Percentiles rank a stretch among this genome's conserved stretches.
These are phyloP conservation scores for Sporothrix luriei DNA, from an alignment of 2,329 filamentous ascomycete genomes.

Conservation along the genomic window DNA sequence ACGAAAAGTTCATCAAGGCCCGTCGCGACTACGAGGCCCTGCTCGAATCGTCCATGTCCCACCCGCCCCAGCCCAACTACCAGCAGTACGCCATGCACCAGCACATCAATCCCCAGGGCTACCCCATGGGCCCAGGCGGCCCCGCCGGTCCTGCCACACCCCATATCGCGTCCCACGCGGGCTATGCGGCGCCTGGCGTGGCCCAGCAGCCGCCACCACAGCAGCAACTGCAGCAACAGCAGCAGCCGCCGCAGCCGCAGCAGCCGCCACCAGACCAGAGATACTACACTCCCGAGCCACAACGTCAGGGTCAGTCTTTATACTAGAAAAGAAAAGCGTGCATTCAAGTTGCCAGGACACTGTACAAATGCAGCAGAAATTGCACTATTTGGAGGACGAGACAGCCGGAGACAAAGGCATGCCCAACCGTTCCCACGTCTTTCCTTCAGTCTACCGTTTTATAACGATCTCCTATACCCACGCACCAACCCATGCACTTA, in stretches of 20 bases:
- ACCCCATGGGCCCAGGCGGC: slow-evolving; percentile 46
- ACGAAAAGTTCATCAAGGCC: slow-evolving; percentile 99
- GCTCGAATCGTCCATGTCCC: slow-evolving; percentile 95
- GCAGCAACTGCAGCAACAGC: slow-evolving; percentile 31
- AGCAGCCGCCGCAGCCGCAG: neutral
- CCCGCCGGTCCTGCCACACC: slow-evolving; percentile 36
- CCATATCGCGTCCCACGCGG: slow-evolving; percentile 39
- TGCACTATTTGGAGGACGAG: neutral
- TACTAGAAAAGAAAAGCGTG: slow-evolving; percentile 20
- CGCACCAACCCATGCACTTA: neutral
- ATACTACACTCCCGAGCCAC: slow-evolving; percentile 67
- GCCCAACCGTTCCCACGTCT: neutral
- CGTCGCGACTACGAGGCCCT: slow-evolving; percentile 93
- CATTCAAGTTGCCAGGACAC: neutral
- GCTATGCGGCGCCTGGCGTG: slow-evolving; percentile 48
- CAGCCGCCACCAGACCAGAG: slow-evolving; percentile 56
- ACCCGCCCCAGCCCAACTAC: slow-evolving; percentile 79
- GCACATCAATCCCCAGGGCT: slow-evolving; percentile 51
- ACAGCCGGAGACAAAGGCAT: slow-evolving; percentile 19
- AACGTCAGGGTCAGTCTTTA: slow-evolving; percentile 39
- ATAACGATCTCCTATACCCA: neutral
- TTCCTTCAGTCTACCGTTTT: slow-evolving; percentile 1
- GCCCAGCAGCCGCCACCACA: slow-evolving; percentile 43
- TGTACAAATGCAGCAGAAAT: neutral
- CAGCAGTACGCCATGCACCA: slow-evolving; percentile 66